Percentiles rank a stretch among this genome's conserved stretches.
phyloP scores from a whole-genome alignment of 1,139 yeast species.

The Scheffersomyces lignicola region DNA sequence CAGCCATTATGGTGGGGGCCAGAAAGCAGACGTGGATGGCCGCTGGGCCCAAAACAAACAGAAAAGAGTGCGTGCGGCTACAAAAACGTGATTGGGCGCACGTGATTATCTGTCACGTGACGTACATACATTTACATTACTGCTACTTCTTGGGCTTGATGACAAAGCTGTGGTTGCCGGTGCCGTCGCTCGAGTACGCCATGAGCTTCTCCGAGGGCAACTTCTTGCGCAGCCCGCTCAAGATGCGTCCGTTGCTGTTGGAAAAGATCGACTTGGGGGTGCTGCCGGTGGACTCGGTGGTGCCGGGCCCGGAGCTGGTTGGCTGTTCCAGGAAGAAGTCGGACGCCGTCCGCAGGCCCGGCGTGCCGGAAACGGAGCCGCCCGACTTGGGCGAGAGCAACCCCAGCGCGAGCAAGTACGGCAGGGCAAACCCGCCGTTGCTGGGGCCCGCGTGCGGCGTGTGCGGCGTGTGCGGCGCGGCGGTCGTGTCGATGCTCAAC shows the following conservation, averaged over 20 bases:
- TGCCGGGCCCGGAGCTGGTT: conserved; percentile 4
- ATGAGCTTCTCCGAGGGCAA: conserved; percentile 32
- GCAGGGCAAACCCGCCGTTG: conserved; percentile 53
- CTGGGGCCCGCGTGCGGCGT: conserved; percentile 22
- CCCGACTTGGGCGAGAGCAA: conserved; percentile 48
- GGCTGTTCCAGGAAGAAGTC: conserved; percentile 7
- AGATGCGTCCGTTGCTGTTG: conserved; percentile 24
- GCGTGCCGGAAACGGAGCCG: conserved; percentile 17
- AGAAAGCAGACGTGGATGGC: conserved; percentile 1
- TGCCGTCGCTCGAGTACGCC: conserved; percentile 45
- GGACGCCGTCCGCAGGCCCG: conserved; percentile 14
- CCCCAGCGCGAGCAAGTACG: conserved; percentile 61
- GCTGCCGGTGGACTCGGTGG: conserved; percentile 7
- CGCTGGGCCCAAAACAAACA: too few species aligned
- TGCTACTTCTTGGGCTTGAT: conserved; percentile 35
- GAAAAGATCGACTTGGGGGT: conserved; percentile 25
- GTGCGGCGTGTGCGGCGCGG: conserved; percentile 16
- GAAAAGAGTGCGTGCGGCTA: too few species aligned
- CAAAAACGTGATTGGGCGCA: too few species aligned
- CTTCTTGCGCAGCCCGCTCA: conserved; percentile 29
- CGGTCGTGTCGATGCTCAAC: conserved; percentile 35
- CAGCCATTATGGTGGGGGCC: conserved; percentile 1
- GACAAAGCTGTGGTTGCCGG: conserved; percentile 42
- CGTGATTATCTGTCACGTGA: too few species aligned
- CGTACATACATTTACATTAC: too few species aligned